A percentile compares a stretch with the other conserved stretches of the same genome.
Evolutionary conservation across 2,329 filamentous ascomycete genomes (phyloP).

Genomic region (Stemphylium lycopersici): DNA sequence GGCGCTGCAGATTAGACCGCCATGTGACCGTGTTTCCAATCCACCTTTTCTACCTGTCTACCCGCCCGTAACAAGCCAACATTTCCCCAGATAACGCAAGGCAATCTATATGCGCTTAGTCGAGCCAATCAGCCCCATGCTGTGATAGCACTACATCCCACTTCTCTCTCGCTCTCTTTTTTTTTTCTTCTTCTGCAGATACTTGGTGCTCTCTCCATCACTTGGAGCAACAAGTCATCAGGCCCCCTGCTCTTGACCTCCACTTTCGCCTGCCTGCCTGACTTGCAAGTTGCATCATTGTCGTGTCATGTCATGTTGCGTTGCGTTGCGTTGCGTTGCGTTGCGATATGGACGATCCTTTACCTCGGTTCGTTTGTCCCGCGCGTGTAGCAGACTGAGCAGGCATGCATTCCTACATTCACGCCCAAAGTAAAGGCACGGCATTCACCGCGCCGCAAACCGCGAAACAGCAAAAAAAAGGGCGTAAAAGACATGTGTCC

Average conservation of each 20-base stretch:
- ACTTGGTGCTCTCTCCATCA: background rate
- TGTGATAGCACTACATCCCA: background rate
- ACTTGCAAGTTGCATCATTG: too few relatives aligned
- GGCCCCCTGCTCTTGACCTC: too few relatives aligned
- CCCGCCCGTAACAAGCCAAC: constrained; percentile 4
- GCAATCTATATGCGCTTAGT: constrained; percentile 10
- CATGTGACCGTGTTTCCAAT: background rate
- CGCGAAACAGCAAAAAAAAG: background rate
- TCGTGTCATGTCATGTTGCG: too few relatives aligned
- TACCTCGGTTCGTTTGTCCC: too few relatives aligned
- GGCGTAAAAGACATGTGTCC: background rate
- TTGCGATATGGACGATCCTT: background rate
- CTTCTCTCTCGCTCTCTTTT: background rate
- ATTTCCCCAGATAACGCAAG: constrained; percentile 8
- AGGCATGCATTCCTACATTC: too few relatives aligned
- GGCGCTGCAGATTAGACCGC: background rate
- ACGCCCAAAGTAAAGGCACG: background rate
- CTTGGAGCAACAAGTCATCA: background rate
- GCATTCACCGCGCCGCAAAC: background rate
- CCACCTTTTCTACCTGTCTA: background rate
- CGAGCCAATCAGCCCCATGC: background rate
- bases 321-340: background rate
- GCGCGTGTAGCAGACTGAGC: too few relatives aligned
- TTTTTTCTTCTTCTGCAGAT: too few relatives aligned
- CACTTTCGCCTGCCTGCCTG: too few relatives aligned